phyloP scores from a whole-genome alignment of 306 rosid genomes.

The Acacia confusa region DNA sequence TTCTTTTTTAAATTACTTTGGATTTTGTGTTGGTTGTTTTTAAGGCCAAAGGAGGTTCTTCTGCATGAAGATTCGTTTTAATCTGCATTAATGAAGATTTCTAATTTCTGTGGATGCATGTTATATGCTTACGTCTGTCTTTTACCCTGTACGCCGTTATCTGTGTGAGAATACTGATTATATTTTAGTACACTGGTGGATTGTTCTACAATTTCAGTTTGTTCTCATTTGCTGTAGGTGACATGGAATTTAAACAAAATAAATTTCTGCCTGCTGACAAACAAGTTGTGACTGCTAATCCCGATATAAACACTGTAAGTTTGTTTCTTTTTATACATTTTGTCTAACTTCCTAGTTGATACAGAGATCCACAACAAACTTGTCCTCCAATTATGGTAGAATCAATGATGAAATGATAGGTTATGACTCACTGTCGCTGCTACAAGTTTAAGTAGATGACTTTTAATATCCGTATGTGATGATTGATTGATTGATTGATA shows the following conservation, averaged over 20 bases:
- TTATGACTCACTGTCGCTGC: constrained; percentile 18
- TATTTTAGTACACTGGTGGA: neutral
- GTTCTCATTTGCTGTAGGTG: constrained; percentile 64
- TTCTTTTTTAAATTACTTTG: neutral
- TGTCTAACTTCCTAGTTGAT: constrained; percentile 16
- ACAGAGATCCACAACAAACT: constrained; percentile 10
- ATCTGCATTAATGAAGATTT: constrained; percentile 11
- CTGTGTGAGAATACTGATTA: constrained; percentile 9
- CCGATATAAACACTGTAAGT: constrained; percentile 89
- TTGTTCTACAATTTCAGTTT: constrained; percentile 25
- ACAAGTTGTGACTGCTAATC: constrained; percentile 88
- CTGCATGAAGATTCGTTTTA: neutral
- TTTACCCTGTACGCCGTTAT: neutral
- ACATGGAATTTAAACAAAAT: constrained; percentile 95
- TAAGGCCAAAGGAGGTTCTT: neutral
- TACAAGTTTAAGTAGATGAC: neutral
- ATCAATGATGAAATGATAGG: constrained; percentile 14
- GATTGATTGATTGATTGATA: constrained; percentile 21
- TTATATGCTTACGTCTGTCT: neutral
- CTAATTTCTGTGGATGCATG: neutral
- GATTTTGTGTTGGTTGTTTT: constrained; percentile 27
- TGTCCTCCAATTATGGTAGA: constrained; percentile 20
- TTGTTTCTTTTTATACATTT: constrained; percentile 25
- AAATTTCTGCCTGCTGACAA: constrained; percentile 77
- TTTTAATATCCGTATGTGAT: constrained; percentile 13